These are phyloP conservation scores for Phialophora expanda DNA, from an alignment of 2,329 filamentous ascomycete species.

Conservation along the genomic window DNA sequence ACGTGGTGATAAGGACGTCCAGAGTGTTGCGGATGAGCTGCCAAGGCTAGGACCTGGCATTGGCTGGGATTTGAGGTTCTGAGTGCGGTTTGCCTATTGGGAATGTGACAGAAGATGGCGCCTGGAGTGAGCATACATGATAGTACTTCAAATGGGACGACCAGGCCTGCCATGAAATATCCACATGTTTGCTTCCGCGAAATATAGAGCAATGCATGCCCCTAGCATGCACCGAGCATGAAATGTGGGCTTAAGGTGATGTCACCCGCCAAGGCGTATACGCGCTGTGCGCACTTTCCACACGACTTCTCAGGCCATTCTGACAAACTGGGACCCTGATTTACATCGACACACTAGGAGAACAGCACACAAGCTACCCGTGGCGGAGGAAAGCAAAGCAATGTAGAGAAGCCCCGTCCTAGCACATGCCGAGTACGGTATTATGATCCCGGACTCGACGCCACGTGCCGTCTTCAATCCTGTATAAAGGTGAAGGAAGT, in stretches of 20 bases:
- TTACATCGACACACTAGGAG: neutral
- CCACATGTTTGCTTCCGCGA: neutral
- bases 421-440: neutral
- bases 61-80: constrained; percentile 69
- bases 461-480: neutral
- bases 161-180: neutral
- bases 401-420: neutral
- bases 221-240: no score
- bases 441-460: neutral
- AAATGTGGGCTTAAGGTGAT: neutral
- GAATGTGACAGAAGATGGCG: neutral
- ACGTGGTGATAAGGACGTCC: constrained; percentile 96
- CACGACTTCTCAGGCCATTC: neutral
- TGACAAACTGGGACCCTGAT: neutral
- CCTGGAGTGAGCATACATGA: neutral
- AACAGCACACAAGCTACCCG: neutral
- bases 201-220: no score
- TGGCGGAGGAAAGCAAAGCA: neutral
- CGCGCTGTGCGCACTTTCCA: neutral
- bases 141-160: neutral
- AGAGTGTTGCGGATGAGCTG: constrained; percentile 94
- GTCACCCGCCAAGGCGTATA: neutral
- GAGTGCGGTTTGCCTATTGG: constrained; percentile 33
- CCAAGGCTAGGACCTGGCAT: constrained; percentile 88
- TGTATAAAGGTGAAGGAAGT: neutral